phyloP scores from a whole-genome alignment of 345 rosid genomes.

The Eucalyptus microcorys region DNA sequence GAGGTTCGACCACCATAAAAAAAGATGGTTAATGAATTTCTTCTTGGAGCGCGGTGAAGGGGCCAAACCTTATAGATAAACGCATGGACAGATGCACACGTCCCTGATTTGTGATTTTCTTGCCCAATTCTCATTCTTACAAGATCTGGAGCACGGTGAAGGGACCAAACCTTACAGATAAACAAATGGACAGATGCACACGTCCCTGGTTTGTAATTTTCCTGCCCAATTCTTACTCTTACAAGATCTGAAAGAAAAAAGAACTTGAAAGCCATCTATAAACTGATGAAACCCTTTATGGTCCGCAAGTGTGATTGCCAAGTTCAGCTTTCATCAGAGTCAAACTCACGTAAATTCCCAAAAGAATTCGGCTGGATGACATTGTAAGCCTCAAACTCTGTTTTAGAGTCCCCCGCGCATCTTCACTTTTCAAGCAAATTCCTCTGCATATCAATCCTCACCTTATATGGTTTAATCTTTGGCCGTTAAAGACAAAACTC shows the following conservation, averaged over 20 bases:
- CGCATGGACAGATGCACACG: not conserved
- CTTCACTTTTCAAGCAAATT: not conserved
- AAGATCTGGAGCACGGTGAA: not conserved
- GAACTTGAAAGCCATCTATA: not conserved
- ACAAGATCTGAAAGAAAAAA: not conserved
- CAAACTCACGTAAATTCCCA: not conserved
- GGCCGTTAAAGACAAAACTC: not conserved
- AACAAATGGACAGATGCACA: not conserved
- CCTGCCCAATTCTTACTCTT: not conserved
- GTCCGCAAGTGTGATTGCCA: not conserved
- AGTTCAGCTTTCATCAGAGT: not conserved
- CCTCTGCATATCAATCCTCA: accelerated
- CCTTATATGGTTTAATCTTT: too few species aligned
- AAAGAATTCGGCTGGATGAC: not conserved
- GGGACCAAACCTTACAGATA: not conserved
- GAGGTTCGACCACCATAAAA: accelerated
- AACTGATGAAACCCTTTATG: not conserved
- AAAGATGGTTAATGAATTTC: not conserved
- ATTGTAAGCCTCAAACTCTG: accelerated
- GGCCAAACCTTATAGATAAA: not conserved
- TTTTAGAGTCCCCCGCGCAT: not conserved
- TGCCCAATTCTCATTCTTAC: not conserved
- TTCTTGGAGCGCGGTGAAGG: not conserved
- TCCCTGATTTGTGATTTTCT: not conserved
- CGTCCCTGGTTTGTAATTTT: not conserved